These are phyloP conservation scores for Nothomitra cinnamomea DNA, from an alignment of 2,329 filamentous ascomycete species.

Conservation along the genomic window DNA sequence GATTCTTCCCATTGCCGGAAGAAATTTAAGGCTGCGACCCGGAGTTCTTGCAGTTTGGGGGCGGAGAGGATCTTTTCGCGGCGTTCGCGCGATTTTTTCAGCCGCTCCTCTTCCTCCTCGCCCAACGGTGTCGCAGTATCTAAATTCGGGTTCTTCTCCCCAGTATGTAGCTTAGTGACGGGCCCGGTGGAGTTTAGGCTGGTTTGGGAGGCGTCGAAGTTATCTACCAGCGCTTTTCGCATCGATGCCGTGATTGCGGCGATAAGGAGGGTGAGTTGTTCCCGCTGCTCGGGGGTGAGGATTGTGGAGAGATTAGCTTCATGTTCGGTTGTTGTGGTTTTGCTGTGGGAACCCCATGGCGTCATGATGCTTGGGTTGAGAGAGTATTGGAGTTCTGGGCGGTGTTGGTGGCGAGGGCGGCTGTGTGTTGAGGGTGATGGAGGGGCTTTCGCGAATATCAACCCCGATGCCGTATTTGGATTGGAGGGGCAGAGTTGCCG, in stretches of 20 bases:
- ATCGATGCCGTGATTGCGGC: constrained; percentile 28
- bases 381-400: too few species aligned
- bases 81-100: constrained; percentile 14
- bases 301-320: constrained; percentile 24
- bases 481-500: too few species aligned
- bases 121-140: too few species aligned
- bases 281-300: constrained; percentile 25
- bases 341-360: neutral
- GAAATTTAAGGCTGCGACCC: constrained; percentile 48
- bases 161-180: constrained; percentile 16
- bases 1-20: constrained; percentile 68
- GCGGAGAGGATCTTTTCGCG: constrained; percentile 33
- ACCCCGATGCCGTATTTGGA: too few species aligned
- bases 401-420: too few species aligned
- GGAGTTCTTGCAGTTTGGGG: constrained; percentile 43
- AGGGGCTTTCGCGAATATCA: too few species aligned
- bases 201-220: constrained; percentile 20
- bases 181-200: too few species aligned
- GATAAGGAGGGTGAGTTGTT: constrained; percentile 28
- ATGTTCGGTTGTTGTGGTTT: constrained; percentile 6
- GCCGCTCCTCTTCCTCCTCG: constrained; percentile 17
- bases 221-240: constrained; percentile 26
- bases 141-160: constrained; percentile 13
- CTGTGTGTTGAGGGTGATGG: too few species aligned
- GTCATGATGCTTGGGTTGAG: neutral